A percentile compares a stretch with the other conserved stretches of the same genome.
phyloP scores from a whole-genome alignment of 108 stramenopile species.

The Nannochloropsis gaditana region DNA sequence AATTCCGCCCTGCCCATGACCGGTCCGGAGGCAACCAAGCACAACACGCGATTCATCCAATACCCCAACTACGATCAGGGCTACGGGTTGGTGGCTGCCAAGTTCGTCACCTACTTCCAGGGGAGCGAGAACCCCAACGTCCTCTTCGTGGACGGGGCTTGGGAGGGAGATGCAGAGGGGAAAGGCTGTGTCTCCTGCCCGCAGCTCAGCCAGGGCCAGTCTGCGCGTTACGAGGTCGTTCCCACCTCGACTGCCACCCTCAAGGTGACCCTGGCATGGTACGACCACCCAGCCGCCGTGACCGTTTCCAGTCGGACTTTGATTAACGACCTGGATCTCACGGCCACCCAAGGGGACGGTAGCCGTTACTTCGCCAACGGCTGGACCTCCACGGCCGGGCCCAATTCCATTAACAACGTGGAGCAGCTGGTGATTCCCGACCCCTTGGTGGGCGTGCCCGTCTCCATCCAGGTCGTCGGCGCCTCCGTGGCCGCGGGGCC shows the following conservation, averaged over 20 bases:
- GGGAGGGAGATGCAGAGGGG: not conserved
- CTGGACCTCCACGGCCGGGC: not conserved
- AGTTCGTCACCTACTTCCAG: not conserved
- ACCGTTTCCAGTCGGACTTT: constrained; percentile 52
- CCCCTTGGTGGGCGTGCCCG: not conserved
- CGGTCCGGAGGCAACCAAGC: constrained; percentile 4
- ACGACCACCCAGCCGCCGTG: constrained; percentile 53
- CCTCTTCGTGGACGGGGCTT: not conserved
- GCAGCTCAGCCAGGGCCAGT: not conserved
- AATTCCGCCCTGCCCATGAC: constrained; percentile 60
- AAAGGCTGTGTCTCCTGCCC: not conserved
- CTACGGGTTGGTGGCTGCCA: not conserved
- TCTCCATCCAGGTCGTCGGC: constrained; percentile 3
- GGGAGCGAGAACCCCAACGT: constrained; percentile 6
- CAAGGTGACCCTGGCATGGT: constrained; percentile 60
- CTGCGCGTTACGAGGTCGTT: not conserved
- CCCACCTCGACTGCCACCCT: constrained; percentile 30
- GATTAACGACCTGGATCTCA: constrained; percentile 61
- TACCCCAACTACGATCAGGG: constrained; percentile 1
- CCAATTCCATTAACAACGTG: constrained; percentile 47
- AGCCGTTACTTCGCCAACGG: constrained; percentile 49
- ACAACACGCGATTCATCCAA: not conserved
- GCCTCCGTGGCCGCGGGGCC: not conserved
- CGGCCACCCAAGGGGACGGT: constrained; percentile 25
- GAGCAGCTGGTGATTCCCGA: constrained; percentile 41